Evolutionary conservation across 352 stramenopile species (phyloP).

Genomic region (Phytophthora sojae): DNA sequence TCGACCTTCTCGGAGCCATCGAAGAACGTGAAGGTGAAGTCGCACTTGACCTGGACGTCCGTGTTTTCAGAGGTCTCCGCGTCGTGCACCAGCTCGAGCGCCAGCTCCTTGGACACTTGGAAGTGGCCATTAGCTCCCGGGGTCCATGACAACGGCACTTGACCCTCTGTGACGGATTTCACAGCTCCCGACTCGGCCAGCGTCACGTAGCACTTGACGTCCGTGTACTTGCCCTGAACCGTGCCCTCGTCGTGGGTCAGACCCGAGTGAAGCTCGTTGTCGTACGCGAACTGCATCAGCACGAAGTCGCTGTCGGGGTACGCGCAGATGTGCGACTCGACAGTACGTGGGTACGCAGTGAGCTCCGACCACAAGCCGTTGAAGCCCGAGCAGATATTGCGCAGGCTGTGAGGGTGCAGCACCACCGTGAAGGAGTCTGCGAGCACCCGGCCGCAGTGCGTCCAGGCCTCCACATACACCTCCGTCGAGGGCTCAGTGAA

Average conservation of each 20-base stretch:
- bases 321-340: constrained; percentile 18
- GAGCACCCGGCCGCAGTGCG: constrained; percentile 49
- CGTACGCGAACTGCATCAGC: constrained; percentile 27
- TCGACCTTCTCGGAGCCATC: constrained; percentile 4
- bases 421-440: constrained; percentile 38
- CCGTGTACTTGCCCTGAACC: constrained; percentile 34
- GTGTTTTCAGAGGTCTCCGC: constrained; percentile 11
- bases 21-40: constrained; percentile 31
- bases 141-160: neutral
- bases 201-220: constrained; percentile 33
- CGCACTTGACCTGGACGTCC: constrained; percentile 14
- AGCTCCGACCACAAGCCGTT: constrained; percentile 22
- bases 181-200: constrained; percentile 11
- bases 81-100: constrained; percentile 19
- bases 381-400: constrained; percentile 17
- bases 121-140: neutral
- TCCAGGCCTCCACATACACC: constrained; percentile 66
- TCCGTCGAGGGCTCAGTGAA: constrained; percentile 40
- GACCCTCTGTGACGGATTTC: neutral
- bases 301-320: constrained; percentile 34
- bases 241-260: constrained; percentile 6
- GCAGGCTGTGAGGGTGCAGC: constrained; percentile 45
- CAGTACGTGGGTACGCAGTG: constrained; percentile 1
- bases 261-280: constrained; percentile 6
- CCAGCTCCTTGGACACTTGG: constrained; percentile 20